Conservation (phyloP, 1,284 basidiomycete genomes). For the Wallemia hederae region DNA sequence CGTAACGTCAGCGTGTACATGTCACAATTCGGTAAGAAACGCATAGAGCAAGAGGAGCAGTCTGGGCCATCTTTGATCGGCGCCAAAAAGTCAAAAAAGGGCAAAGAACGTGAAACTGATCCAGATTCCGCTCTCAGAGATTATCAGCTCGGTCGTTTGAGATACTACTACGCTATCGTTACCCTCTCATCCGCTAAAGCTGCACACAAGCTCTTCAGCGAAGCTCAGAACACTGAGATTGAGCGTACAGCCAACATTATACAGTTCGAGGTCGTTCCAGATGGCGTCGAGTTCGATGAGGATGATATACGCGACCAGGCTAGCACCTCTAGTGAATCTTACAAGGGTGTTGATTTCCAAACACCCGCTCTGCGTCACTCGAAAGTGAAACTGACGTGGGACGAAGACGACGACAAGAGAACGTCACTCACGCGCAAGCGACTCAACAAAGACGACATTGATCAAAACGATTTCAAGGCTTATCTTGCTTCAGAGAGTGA, state of each 20-base stretch:
- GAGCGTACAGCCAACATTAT: slow-evolving; percentile 92
- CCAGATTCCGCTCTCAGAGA: slow-evolving; percentile 31
- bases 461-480: slow-evolving; percentile 58
- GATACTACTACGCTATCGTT: slow-evolving; percentile 89
- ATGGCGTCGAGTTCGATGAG: slow-evolving; percentile 67
- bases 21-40: not conserved
- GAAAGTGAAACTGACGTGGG: slow-evolving; percentile 94
- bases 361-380: slow-evolving; percentile 95
- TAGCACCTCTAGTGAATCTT: slow-evolving; percentile 31
- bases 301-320: slow-evolving; percentile 66
- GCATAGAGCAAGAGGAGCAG: not conserved
- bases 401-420: slow-evolving; percentile 83
- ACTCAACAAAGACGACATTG: slow-evolving; percentile 52
- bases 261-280: slow-evolving; percentile 76
- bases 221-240: slow-evolving; percentile 81
- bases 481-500: slow-evolving; percentile 42
- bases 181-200: slow-evolving; percentile 55
- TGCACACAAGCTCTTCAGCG: slow-evolving; percentile 51
- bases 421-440: slow-evolving; percentile 44
- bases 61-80: not conserved
- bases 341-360: slow-evolving; percentile 65
- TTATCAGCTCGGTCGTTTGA: slow-evolving; percentile 81
- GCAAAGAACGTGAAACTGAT: slow-evolving; percentile 48
- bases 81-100: slow-evolving; percentile 15
- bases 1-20: not conserved